Base-by-base conservation (phyloP, 2,329 filamentous ascomycete genomes). In the Rutstroemia sp. region DNA sequence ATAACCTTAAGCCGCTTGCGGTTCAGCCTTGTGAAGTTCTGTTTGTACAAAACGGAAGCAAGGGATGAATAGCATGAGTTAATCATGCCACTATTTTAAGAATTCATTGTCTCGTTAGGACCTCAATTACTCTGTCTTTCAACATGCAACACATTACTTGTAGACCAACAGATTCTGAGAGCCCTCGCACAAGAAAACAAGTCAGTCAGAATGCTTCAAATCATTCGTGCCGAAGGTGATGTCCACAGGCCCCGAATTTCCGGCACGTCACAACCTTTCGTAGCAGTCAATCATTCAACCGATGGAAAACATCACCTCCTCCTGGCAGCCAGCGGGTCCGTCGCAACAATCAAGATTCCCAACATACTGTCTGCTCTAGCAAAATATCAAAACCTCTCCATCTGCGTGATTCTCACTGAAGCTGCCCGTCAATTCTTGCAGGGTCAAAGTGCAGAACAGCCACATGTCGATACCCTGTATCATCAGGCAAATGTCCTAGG, bases 291-390 rank as follows among this genome's bases (percentile, higher is more conserved):
- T 51, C 66, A 71, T 58, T 60, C 68, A 21, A 66, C 72, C 50
- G 81, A 84, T 64, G 70, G 71, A 17, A 83, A 81, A 65, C 72
- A 72, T 12, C 84, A 88, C 67, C 74, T 88, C 51, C 76, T 90
- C 16, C 76, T 89, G 44, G 83, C 81, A 39, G 82, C 83, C 40
- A 84, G 79, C 34, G 86, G 86, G 49, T 86, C 87, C 0, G 89
- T 95, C n/a, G 92, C 92, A 14, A 90, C 88, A 6, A 95, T 96
- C 67, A 96, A 96, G 69, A 74, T 90, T 2, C 83, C 83, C 1
- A 75, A 80, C 40, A 89, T 92, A 62, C 76, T 87, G 58, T 66
- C 73, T 17, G 77, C 83, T 1, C 78, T 92, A 4, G 76, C 77
- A 64, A 65, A 69, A 61, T 67, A 78, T 59, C 46, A 60, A 6